Percentiles rank a stretch among this genome's conserved stretches.
Evolutionary conservation across 2,329 filamentous ascomycete genomes (phyloP).

Genomic region (Dothistroma pini): DNA sequence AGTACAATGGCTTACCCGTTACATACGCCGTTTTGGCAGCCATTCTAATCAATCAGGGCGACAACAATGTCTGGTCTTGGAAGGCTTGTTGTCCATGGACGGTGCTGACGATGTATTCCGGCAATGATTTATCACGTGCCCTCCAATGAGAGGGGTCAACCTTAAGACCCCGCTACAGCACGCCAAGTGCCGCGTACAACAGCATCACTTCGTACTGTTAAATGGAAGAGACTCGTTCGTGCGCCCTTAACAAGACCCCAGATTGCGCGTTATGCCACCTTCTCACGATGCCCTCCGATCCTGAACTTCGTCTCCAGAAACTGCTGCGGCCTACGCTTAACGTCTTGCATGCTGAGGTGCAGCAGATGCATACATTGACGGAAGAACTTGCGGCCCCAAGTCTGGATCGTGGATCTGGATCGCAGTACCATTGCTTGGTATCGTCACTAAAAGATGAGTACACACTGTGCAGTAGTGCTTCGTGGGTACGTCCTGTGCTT

Average conservation of each 20-base stretch:
- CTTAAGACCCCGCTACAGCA: not conserved
- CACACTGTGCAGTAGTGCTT: conserved; percentile 2
- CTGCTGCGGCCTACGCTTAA: not conserved
- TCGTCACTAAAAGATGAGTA: not conserved
- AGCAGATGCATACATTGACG: not conserved
- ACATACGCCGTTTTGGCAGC: conserved; percentile 5
- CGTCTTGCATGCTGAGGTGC: not conserved
- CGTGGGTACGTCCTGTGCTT: not conserved
- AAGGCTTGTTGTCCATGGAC: not conserved
- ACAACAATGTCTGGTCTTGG: not conserved
- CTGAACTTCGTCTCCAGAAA: not conserved
- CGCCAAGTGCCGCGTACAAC: not conserved
- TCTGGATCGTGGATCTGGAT: conserved; percentile 2
- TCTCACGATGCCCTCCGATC: not conserved
- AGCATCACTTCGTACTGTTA: not conserved
- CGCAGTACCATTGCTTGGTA: not conserved
- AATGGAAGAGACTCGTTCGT: too few species aligned
- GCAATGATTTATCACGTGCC: not conserved
- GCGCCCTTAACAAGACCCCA: not conserved
- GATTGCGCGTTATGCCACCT: not conserved
- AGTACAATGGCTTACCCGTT: conserved; percentile 2
- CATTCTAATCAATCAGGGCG: not conserved
- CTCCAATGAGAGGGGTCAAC: not conserved
- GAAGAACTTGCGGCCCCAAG: not conserved
- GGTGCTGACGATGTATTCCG: not conserved